A percentile compares a stretch with the other conserved stretches of the same genome.
Conservation (phyloP, 2,329 filamentous ascomycete species). For the Aspergillus sojae region DNA sequence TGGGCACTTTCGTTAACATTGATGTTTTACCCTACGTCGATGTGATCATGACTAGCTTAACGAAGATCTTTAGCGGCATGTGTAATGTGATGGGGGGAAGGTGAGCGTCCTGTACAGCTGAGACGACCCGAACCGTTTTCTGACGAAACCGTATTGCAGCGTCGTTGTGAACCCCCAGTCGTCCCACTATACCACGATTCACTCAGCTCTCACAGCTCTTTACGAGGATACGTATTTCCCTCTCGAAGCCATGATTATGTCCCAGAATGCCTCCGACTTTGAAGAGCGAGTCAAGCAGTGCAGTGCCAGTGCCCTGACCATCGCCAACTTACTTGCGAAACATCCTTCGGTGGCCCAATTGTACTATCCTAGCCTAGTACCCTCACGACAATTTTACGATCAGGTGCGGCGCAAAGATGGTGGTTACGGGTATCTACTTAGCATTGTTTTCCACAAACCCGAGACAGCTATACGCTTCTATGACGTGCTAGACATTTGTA, state of each 20-base stretch:
- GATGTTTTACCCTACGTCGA: conserved; percentile 54
- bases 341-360: conserved; percentile 24
- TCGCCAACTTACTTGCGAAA: conserved; percentile 25
- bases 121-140: neutral
- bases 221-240: conserved; percentile 26
- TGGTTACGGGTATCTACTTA: conserved; percentile 30
- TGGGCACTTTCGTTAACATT: conserved; percentile 41
- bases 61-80: conserved; percentile 62
- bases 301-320: conserved; percentile 21
- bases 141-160: conserved; percentile 22
- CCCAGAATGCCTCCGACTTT: conserved; percentile 27
- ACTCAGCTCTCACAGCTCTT: conserved; percentile 16
- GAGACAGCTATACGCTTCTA: conserved; percentile 30
- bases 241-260: conserved; percentile 24
- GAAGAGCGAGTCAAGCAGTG: conserved; percentile 22
- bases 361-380: conserved; percentile 24
- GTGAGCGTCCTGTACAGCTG: neutral
- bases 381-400: conserved; percentile 22
- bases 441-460: conserved; percentile 24
- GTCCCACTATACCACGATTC: conserved; percentile 42
- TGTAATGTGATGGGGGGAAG: conserved; percentile 55
- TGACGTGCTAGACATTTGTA: conserved; percentile 33
- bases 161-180: conserved; percentile 54
- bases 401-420: conserved; percentile 19
- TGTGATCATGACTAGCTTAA: conserved; percentile 57